Base-by-base conservation (phyloP, 257 asterid genomes). In the Solanum bulbocastanum region DNA sequence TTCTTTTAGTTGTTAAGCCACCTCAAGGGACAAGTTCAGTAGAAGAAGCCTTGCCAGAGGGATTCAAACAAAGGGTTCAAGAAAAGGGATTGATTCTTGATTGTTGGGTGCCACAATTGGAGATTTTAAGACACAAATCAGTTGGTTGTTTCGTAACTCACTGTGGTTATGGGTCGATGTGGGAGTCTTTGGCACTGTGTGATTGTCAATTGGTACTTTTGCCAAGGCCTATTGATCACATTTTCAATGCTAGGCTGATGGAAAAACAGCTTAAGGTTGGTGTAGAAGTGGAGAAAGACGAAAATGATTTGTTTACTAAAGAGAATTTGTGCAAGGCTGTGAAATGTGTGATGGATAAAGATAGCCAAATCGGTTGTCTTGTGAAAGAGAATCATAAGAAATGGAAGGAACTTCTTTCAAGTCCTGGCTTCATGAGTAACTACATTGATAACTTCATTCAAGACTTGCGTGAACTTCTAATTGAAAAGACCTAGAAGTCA, bases 241-340 rank as follows among this genome's bases (percentile, higher is more conserved):
- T 35, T 25, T 62, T 75, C 23, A 88, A 75, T 85, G 39, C 90
- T 6, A 74, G 90, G 56, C 73, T 88, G 16, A 49, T 88, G 79
- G 87, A 84, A 3, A 71, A 88, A 0, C 87, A 87, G 56, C 58
- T 87, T 18, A 85, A 84, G 18, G 72, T 75, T 30, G 90, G 79
- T 1, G 73, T 84, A 3, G 88, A 84, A 37, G 88, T 84, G 22
- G 88, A 58, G 30, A 60, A 79, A 22, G 83, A 73, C 14, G 95
- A 91, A n/a, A 92, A 92, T 86, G 95, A 92, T 1, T 4, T 82
- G 83, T 90, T 92, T 23, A 86, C 89, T 0, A 92, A 74, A 84
- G 93, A 93, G 42, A 90, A 87, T 36, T 90, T 91, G 36, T 37
- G 68, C 11, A 22, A 62, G 68, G 88, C 94, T 2, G 69, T 93